phyloP scores from a whole-genome alignment of 2,329 filamentous ascomycete genomes.

The Claviceps fusiformis region DNA sequence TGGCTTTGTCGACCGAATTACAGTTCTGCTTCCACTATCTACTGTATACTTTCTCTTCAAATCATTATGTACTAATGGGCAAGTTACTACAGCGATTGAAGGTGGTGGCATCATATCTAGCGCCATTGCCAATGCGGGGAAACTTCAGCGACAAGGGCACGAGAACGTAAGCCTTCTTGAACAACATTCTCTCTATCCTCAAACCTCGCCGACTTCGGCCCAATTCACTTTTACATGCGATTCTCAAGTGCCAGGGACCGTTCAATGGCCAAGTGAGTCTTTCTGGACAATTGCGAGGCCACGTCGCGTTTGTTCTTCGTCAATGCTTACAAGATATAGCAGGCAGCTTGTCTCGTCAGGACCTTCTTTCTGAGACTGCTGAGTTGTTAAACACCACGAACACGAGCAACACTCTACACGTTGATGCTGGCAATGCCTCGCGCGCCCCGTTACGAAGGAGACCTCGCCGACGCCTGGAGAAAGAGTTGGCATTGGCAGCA shows the following conservation, averaged over 20 bases:
- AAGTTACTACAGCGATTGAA: conserved; percentile 23
- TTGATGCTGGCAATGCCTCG: conserved; percentile 14
- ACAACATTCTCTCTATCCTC: conserved; percentile 45
- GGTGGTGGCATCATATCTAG: conserved; percentile 71
- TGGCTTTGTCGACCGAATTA: background rate
- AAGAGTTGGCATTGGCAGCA: conserved; percentile 62
- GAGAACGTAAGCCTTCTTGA: conserved; percentile 70
- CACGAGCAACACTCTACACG: conserved; percentile 7
- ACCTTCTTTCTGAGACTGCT: conserved; percentile 9
- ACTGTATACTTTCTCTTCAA: background rate
- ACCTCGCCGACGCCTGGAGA: conserved; percentile 51
- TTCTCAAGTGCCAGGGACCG: conserved; percentile 68
- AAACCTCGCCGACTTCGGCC: conserved; percentile 55
- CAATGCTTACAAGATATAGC: background rate
- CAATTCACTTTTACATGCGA: conserved; percentile 97
- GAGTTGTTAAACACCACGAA: conserved; percentile 7
- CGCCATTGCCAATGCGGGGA: conserved; percentile 80
- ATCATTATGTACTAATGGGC: background rate
- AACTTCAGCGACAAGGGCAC: conserved; percentile 51
- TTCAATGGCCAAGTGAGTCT: conserved; percentile 54
- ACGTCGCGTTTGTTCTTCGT: background rate
- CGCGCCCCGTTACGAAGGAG: conserved; percentile 31
- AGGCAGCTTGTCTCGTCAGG: conserved; percentile 9
- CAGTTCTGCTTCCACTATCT: background rate
- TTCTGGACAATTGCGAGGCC: background rate